Evolutionary conservation across 148 eudicot species (phyloP).

Genomic region (Polygonum maritimum): DNA sequence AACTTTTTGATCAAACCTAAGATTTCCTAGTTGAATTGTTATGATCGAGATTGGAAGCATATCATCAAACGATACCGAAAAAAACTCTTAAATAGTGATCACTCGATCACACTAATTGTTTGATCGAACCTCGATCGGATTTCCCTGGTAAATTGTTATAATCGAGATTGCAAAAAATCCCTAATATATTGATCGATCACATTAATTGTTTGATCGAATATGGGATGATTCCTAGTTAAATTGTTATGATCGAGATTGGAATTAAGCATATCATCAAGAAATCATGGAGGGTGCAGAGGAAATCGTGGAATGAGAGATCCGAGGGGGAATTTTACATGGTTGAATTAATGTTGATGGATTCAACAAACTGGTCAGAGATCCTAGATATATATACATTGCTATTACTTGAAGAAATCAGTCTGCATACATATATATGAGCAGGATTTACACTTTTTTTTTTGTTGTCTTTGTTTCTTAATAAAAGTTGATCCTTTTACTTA

Average conservation of each 20-base stretch:
- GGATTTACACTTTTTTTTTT: no score
- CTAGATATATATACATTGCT: neutral
- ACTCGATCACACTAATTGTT: no score
- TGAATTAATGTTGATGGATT: no score
- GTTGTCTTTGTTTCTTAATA: no score
- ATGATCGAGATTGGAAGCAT: neutral
- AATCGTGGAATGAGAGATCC: neutral
- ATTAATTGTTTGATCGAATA: neutral
- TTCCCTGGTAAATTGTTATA: no score
- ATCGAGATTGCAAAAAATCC: neutral
- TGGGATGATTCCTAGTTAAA: neutral
- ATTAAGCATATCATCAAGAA: neutral
- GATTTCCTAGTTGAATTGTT: neutral
- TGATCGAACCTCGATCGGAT: no score
- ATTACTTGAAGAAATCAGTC: neutral
- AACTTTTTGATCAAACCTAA: neutral
- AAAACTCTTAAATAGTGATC: no score
- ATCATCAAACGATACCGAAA: neutral
- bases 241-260: neutral
- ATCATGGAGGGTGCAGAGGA: neutral
- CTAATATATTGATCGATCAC: neutral
- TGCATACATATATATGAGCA: no score
- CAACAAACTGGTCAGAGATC: neutral
- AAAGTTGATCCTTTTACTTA: no score
- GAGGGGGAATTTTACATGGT: neutral